Evolutionary conservation across 2,329 filamentous ascomycete genomes (phyloP), one percentile per base, ranked within the genome.

Genomic region (Cadophora gregata): DNA sequence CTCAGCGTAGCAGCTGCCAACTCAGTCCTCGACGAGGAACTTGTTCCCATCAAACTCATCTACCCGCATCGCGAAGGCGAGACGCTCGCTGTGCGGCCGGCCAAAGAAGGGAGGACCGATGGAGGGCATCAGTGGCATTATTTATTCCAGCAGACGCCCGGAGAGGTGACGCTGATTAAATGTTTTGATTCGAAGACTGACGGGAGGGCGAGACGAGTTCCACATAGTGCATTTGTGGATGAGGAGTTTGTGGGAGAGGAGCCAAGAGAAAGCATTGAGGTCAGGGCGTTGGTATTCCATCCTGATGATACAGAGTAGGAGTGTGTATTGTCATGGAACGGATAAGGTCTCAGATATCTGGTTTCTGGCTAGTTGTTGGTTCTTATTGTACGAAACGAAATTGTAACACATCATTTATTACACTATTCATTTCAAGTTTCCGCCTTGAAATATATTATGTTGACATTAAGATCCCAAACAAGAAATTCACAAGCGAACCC

Each of bases 181-280:
- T 88, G 85, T 72, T 89, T 84, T 72, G 87, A 89, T 75, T 85
- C 80, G 29, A 85, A 86, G 79, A 78, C 78, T 27, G 85, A 87
- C 73, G 85, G 84, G 0, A 76, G 83, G 29, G 83, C 85, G 6
- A 79, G 84, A 10, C 75, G 84, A 4, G 81, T 85, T 36, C 85
- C 85, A n/a, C 86, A 88, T 71, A 81, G 81, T 6, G 83, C 85
- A 2, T 88, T 89, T 78, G 77, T 77, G 21, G 81, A 86, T 74
- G 77, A 80, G 1, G 81, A 79, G n/a, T 80, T 81, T 10, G 77
- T 80, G 19, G 67, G 76, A 14, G 75, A 79, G 60, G 75, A 79
- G 59, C 76, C 78, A 24, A 80, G 84, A 14, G 77, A 87, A 79
- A 88, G 84, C 74, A 86, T 88, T 66, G 86, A 88, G 76, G 78